A percentile compares a stretch with the other conserved stretches of the same genome.
phyloP scores from a whole-genome alignment of 495 filamentous ascomycete genomes.

The Jackrogersella minutella region DNA sequence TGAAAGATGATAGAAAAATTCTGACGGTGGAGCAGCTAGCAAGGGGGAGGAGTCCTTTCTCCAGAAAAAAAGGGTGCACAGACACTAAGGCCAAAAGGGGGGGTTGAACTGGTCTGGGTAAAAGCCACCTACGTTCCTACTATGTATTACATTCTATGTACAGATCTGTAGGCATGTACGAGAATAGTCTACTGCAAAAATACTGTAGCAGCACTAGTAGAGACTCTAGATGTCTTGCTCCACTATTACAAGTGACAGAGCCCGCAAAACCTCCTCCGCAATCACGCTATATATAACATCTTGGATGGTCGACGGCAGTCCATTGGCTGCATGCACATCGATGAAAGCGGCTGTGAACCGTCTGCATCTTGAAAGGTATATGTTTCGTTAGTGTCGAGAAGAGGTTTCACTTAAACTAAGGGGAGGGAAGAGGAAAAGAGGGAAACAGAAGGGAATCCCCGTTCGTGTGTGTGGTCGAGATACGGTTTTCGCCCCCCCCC shows the following conservation, averaged over 20 bases:
- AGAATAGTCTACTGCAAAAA: slow-evolving; percentile 30
- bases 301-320: background rate
- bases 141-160: no score
- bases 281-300: slow-evolving; percentile 29
- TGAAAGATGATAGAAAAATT: slow-evolving; percentile 12
- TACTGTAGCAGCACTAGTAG: slow-evolving; percentile 29
- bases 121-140: slow-evolving; percentile 24
- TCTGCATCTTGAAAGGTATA: slow-evolving; percentile 16
- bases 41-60: background rate
- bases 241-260: slow-evolving; percentile 20
- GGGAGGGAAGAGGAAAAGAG: background rate
- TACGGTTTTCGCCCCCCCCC: no score
- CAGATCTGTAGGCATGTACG: slow-evolving; percentile 30
- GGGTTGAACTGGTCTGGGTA: background rate
- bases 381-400: slow-evolving; percentile 14
- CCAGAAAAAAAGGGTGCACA: background rate
- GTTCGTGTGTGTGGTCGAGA: slow-evolving; percentile 4
- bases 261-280: slow-evolving; percentile 22
- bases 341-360: slow-evolving; percentile 22
- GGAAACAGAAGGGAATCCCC: background rate
- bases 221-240: slow-evolving; percentile 18
- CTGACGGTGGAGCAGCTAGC: slow-evolving; percentile 5
- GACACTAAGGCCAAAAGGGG: slow-evolving; percentile 1
- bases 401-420: no score
- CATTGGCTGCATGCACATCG: slow-evolving; percentile 32